Percentiles rank a stretch among this genome's conserved stretches.
These are phyloP conservation scores for Steccherinum ochraceum DNA, from an alignment of 768 basidiomycete species.

Conservation along the genomic window DNA sequence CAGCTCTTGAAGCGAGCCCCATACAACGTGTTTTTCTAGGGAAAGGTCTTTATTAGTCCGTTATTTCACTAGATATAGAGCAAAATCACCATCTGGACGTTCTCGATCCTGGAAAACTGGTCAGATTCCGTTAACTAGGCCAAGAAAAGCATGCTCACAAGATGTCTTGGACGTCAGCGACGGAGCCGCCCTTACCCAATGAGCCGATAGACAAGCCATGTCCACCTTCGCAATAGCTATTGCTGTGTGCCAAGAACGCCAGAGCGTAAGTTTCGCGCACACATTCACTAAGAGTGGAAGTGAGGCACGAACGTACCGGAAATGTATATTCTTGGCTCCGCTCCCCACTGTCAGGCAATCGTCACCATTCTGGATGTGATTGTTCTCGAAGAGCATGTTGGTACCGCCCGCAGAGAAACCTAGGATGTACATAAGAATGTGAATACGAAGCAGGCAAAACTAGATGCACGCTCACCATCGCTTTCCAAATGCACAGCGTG, in stretches of 20 bases:
- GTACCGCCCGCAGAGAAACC: slow-evolving; percentile 49
- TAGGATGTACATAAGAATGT: slow-evolving; percentile 5
- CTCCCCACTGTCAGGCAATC: slow-evolving; percentile 56
- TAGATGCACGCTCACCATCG: neutral
- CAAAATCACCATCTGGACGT: slow-evolving; percentile 20
- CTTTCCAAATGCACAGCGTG: neutral
- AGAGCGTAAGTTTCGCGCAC: neutral
- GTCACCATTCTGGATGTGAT: slow-evolving; percentile 52
- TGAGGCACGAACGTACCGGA: slow-evolving; percentile 14
- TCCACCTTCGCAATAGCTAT: slow-evolving; percentile 49
- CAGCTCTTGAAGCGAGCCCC: slow-evolving; percentile 66
- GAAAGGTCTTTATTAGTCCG: too few relatives aligned
- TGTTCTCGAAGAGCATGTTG: slow-evolving; percentile 53
- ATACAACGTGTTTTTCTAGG: slow-evolving; percentile 44
- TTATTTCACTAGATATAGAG: neutral
- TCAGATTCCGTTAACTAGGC: neutral
- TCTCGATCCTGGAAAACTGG: slow-evolving; percentile 19
- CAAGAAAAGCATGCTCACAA: slow-evolving; percentile 30
- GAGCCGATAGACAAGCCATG: slow-evolving; percentile 58
- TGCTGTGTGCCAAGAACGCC: slow-evolving; percentile 23
- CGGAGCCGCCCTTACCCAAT: slow-evolving; percentile 31
- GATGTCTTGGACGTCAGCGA: slow-evolving; percentile 51
- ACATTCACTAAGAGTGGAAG: neutral
- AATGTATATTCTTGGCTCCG: slow-evolving; percentile 50
- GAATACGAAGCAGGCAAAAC: too few relatives aligned